phyloP scores from a whole-genome alignment of 345 rosid species.

The Bruguiera gymnorhiza region DNA sequence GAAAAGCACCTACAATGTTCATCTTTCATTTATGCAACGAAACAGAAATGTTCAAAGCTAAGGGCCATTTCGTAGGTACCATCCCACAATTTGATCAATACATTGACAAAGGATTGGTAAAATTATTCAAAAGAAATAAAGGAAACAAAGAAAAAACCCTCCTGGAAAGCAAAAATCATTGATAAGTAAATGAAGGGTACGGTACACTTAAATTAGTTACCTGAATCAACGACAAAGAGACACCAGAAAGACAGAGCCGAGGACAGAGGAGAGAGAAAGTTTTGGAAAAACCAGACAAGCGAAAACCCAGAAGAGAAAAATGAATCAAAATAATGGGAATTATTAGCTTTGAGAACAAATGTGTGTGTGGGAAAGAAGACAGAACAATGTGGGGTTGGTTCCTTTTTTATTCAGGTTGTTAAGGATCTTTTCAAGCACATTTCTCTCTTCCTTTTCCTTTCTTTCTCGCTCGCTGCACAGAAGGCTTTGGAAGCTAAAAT shows the following conservation, averaged over 20 bases:
- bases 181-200: not conserved
- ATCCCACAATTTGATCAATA: too few species aligned
- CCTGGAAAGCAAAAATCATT: not conserved
- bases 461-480: too few species aligned
- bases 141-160: too few species aligned
- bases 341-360: not conserved
- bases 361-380: not conserved
- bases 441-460: not conserved
- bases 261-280: not conserved
- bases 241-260: not conserved
- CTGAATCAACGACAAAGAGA: not conserved
- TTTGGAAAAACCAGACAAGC: not conserved
- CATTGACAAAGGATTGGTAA: too few species aligned
- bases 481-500: not conserved
- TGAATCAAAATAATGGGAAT: not conserved
- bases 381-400: not conserved
- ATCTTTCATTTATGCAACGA: too few species aligned
- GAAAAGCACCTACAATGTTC: too few species aligned
- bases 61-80: too few species aligned
- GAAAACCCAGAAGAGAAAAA: not conserved
- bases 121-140: too few species aligned
- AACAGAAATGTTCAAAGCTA: too few species aligned
- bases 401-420: not conserved
- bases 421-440: not conserved
- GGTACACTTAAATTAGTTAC: not conserved